Percentiles rank a stretch among this genome's conserved stretches.
These are phyloP conservation scores for Penicillium egyptiacum DNA, from an alignment of 495 filamentous ascomycete genomes.

Conservation along the genomic window DNA sequence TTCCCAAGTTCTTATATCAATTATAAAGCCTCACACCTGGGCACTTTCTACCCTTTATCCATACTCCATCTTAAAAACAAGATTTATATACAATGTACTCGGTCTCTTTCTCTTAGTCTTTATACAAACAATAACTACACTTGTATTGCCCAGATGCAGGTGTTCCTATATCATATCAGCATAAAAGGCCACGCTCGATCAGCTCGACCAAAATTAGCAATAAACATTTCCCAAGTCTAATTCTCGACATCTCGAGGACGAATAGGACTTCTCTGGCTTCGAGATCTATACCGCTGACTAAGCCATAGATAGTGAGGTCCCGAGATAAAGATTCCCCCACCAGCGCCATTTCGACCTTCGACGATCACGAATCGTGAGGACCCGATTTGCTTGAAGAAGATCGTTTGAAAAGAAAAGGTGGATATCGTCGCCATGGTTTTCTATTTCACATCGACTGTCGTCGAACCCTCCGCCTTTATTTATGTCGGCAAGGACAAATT, in stretches of 20 bases:
- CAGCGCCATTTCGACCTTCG: slow-evolving; percentile 8
- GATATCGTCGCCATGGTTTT: slow-evolving; percentile 69
- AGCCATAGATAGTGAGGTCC: slow-evolving; percentile 3
- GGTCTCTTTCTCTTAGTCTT: background rate
- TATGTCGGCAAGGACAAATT: slow-evolving; percentile 99
- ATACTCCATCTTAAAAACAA: background rate
- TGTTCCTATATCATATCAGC: no score
- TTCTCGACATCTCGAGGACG: background rate
- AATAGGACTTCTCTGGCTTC: background rate
- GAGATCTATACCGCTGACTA: slow-evolving; percentile 16
- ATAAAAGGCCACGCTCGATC: background rate
- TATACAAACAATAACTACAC: background rate
- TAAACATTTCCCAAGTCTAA: background rate
- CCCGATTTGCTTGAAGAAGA: background rate
- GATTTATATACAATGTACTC: background rate
- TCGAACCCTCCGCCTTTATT: slow-evolving; percentile 74
- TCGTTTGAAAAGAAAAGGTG: background rate
- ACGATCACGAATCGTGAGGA: slow-evolving; percentile 5
- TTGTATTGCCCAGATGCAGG: background rate
- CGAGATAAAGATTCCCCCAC: slow-evolving; percentile 7
- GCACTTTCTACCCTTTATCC: no score
- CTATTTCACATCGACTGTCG: slow-evolving; percentile 86
- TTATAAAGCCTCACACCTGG: background rate
- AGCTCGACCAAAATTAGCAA: background rate
- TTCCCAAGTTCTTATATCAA: no score